These are phyloP conservation scores for Sicyos edulis DNA, from an alignment of 306 rosid genomes.

Conservation along the genomic window DNA sequence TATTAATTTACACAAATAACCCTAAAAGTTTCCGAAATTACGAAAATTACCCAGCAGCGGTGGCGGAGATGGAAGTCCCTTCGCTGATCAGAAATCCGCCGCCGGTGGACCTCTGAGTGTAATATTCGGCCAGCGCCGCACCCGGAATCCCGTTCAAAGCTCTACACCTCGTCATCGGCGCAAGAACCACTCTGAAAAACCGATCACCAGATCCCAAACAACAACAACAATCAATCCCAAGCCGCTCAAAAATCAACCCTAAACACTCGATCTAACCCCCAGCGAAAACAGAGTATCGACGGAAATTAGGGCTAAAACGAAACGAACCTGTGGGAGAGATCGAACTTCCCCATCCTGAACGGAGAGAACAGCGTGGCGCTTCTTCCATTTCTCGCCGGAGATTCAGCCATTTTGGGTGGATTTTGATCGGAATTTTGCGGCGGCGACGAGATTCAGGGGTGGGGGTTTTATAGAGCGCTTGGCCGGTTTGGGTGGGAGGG, in stretches of 20 bases:
- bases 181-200: slow-evolving; percentile 48
- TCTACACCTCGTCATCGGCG: slow-evolving; percentile 55
- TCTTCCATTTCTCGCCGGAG: slow-evolving; percentile 13
- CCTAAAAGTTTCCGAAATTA: neutral
- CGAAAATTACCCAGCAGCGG: slow-evolving; percentile 44
- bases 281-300: neutral
- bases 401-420: neutral
- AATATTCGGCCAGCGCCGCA: slow-evolving; percentile 38
- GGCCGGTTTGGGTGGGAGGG: neutral
- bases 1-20: neutral
- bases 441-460: neutral
- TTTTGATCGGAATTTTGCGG: neutral
- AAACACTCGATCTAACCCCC: neutral
- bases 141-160: slow-evolving; percentile 41
- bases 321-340: slow-evolving; percentile 68
- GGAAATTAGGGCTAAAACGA: neutral
- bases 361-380: slow-evolving; percentile 52
- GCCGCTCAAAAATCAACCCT: neutral
- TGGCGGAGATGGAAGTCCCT: slow-evolving; percentile 41
- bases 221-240: neutral
- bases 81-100: slow-evolving; percentile 50
- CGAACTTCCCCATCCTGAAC: slow-evolving; percentile 57
- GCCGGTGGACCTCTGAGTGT: slow-evolving; percentile 40
- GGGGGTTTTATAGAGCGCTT: neutral
- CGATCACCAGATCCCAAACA: neutral